phyloP scores from a whole-genome alignment of 2,329 filamentous ascomycete species.

The Apiospora aurea region DNA sequence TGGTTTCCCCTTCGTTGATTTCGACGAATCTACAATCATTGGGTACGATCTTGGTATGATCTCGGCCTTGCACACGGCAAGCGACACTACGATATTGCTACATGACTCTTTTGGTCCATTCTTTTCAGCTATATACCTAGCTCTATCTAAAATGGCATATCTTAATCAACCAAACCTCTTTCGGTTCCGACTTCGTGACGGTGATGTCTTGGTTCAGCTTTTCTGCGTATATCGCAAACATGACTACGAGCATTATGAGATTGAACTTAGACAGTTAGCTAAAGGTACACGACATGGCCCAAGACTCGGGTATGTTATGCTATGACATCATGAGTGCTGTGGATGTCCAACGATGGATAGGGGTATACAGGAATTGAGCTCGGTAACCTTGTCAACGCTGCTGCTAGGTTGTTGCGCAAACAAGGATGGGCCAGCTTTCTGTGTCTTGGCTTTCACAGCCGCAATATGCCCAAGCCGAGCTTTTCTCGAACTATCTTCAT shows the following conservation, averaged over 20 bases:
- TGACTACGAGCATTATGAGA: neutral
- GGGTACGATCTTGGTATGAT: neutral
- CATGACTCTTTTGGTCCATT: neutral
- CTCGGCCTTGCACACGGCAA: neutral
- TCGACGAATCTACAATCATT: neutral
- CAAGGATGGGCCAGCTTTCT: neutral
- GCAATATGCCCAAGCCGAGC: neutral
- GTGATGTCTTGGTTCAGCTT: slow-evolving; percentile 16
- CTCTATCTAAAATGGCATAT: slow-evolving; percentile 5
- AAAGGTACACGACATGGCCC: neutral
- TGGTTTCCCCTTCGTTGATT: slow-evolving; percentile 1
- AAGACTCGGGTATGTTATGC: neutral
- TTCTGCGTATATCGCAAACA: neutral
- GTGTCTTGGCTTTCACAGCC: slow-evolving; percentile 8
- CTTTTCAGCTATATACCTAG: slow-evolving; percentile 2
- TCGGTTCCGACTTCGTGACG: neutral
- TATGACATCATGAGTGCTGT: neutral
- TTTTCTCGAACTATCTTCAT: neutral
- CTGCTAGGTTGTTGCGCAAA: neutral
- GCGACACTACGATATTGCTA: slow-evolving; percentile 14
- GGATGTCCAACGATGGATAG: neutral
- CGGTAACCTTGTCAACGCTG: neutral
- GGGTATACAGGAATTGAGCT: neutral
- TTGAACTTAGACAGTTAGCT: neutral
- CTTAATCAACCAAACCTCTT: neutral